These are phyloP conservation scores for Sechiopsis laciniata DNA, from an alignment of 306 rosid genomes.

Conservation along the genomic window DNA sequence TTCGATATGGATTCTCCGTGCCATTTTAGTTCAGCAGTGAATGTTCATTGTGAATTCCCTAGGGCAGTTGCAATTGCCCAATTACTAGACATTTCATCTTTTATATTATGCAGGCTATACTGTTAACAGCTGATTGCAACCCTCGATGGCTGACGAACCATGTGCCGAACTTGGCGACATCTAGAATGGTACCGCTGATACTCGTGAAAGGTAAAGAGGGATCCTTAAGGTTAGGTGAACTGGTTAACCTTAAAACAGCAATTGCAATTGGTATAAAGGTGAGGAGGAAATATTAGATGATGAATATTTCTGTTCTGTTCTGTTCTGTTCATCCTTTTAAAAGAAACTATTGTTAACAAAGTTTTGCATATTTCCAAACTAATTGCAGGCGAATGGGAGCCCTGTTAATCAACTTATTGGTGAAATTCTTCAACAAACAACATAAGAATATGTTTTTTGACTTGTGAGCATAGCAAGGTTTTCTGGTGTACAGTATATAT, in stretches of 20 bases:
- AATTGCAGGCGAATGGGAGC: slow-evolving; percentile 49
- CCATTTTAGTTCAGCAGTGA: not conserved
- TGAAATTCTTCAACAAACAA: slow-evolving; percentile 26
- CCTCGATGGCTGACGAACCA: slow-evolving; percentile 79
- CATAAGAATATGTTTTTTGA: not conserved
- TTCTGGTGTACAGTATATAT: not conserved
- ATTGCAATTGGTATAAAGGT: slow-evolving; percentile 86
- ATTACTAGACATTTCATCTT: not conserved
- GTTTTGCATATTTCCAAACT: slow-evolving; percentile 4
- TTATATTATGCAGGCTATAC: slow-evolving; percentile 43
- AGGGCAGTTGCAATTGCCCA: not conserved
- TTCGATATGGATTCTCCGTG: not conserved
- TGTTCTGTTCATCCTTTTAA: not conserved
- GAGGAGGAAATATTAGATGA: not conserved
- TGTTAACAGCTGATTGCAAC: slow-evolving; percentile 62
- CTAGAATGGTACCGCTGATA: slow-evolving; percentile 59
- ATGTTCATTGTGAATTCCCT: not conserved
- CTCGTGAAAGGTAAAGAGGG: slow-evolving; percentile 60
- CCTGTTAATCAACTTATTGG: slow-evolving; percentile 35
- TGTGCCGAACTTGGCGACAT: slow-evolving; percentile 57
- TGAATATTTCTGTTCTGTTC: not conserved
- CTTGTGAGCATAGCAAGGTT: not conserved
- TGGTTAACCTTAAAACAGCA: slow-evolving; percentile 66
- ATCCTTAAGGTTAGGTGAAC: slow-evolving; percentile 69
- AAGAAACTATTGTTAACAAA: not conserved